Base-by-base conservation (phyloP, 1,284 basidiomycete species). In the Apiotrichum porosum region DNA sequence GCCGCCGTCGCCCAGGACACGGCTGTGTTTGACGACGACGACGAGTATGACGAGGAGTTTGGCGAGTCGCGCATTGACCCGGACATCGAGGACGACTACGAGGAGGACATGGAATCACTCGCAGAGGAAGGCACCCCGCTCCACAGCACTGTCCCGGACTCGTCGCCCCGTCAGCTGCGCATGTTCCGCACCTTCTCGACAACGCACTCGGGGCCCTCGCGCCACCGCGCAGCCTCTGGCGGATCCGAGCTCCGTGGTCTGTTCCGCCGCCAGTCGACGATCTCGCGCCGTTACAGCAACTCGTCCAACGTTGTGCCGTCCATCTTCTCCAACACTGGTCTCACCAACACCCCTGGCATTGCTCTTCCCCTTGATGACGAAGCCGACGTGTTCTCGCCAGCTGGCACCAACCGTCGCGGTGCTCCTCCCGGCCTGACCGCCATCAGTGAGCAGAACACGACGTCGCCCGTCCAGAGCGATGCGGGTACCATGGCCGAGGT, bases 21-120 rank as follows among this genome's bases (percentile, higher is more conserved):
- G 10, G 69, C 71, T 2, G 74, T 75, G 4, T 75, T 75, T 39
- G 73, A 75, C 13, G 71, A 73, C 23, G 73, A 74, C 1, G 68
- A 70, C 23, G 60, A 62, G 17, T 65, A 62, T 26, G 60, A 63
- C n/a, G 59, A 62, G 35, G 51, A 57, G 12, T 24, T 32, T 3
- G 52, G 53, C 9, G 58, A 61, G 6, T 52, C 47, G 6, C 54
- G 57, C 17, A 41, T 47, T 18, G 48, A 58, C 15, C 26, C 26
- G 8, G 54, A 63, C 23, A 31, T 56, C 32, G 31, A 22, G 10
- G 62, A 61, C 31, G 51, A 51, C 23, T 22, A 37, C 28, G 54
- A 52, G 23, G 32, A 43, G n/a, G 44, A 34, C 31, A 5, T n/a
- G 5, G 41, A 18, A 3, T 58, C 62, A 0, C 52, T 60, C 35